Evolutionary conservation across 2,329 filamentous ascomycete species (phyloP), one percentile per base, ranked within the genome.

Genomic region (Diaporthe batatas): DNA sequence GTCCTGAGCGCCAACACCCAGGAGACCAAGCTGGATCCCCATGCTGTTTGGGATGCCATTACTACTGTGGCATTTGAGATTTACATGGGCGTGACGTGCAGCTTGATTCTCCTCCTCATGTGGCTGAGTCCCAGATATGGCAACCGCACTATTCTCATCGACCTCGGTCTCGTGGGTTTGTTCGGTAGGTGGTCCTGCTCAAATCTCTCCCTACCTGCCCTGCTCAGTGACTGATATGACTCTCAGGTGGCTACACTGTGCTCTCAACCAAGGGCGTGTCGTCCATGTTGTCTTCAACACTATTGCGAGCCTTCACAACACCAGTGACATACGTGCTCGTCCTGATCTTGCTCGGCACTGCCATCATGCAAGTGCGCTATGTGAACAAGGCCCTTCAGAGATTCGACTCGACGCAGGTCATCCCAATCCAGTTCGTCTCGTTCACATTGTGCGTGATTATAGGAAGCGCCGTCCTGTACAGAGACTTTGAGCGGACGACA

Each of bases 321-420:
- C 95, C 96, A 0, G 92, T 99, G 74, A 97, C 95, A 25, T 99
- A 98, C 80, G 89, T 91, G 1, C 89, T 99, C n/a, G 82, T 96
- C 11, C 85, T 93, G 67, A 88, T 98, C 64, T 88, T 99, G 34
- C 87, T 96, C 23, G 89, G 86, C 58, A 98, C 96, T 1, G 96
- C 96, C 8, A 86, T 99, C 73, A 95, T 98, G 93, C 96, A 99
- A 83, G 96, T 99, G 77, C 96, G 94, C 80, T 99, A 98, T 80
- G 90, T 99, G 80, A 99, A 98, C 84, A 93, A 89, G 76, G 88
- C 89, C 1, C 86, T 99, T 68, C 95, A 98, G 81, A 91, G 94
- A 59, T 99, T 98, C 84, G 94, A 98, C 82, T 98, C 96, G 8
- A 99, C 96, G 0, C 95, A 98, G 81, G 96, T 99, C 77, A 99